Conservation (phyloP, 176 grass and related monocot species). For the Tillandsia leiboldiana region DNA sequence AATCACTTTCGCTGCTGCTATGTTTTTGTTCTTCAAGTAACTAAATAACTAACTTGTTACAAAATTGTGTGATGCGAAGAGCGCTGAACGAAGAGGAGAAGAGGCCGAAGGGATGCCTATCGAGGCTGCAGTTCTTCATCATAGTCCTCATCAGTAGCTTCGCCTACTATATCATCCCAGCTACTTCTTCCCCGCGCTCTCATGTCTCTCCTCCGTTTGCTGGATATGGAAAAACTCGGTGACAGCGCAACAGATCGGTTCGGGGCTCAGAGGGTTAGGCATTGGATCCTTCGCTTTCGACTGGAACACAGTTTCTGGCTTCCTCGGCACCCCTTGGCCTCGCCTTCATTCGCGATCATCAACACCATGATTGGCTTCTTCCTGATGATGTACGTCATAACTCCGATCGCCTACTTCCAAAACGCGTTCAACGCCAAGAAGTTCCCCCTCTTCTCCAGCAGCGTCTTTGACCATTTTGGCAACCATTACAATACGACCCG, state of each 20-base stretch:
- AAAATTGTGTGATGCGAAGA: constrained; percentile 23
- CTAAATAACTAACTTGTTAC: neutral
- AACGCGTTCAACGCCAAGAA: constrained; percentile 38
- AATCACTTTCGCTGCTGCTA: neutral
- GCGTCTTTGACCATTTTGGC: constrained; percentile 44
- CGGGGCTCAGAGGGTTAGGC: constrained; percentile 49
- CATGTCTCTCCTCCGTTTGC: constrained; percentile 35
- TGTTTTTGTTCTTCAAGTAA: neutral
- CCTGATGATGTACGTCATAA: constrained; percentile 39
- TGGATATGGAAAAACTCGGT: constrained; percentile 49
- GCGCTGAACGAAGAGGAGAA: constrained; percentile 76
- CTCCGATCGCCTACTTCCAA: constrained; percentile 52
- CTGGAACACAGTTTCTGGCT: constrained; percentile 45
- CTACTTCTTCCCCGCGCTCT: constrained; percentile 50
- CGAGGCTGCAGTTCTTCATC: constrained; percentile 72
- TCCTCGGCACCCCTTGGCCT: constrained; percentile 47
- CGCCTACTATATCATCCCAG: constrained; percentile 63
- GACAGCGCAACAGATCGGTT: constrained; percentile 61
- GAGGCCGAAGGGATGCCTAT: constrained; percentile 37
- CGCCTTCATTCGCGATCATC: constrained; percentile 53
- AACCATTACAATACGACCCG: constrained; percentile 41
- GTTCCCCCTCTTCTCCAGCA: constrained; percentile 45
- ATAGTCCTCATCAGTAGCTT: constrained; percentile 47
- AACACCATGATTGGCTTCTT: constrained; percentile 60
- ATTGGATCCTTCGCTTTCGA: constrained; percentile 63